Percentiles rank a stretch among this genome's conserved stretches.
phyloP scores from a whole-genome alignment of 73 alveolate species.

The Diophrys sp. region DNA sequence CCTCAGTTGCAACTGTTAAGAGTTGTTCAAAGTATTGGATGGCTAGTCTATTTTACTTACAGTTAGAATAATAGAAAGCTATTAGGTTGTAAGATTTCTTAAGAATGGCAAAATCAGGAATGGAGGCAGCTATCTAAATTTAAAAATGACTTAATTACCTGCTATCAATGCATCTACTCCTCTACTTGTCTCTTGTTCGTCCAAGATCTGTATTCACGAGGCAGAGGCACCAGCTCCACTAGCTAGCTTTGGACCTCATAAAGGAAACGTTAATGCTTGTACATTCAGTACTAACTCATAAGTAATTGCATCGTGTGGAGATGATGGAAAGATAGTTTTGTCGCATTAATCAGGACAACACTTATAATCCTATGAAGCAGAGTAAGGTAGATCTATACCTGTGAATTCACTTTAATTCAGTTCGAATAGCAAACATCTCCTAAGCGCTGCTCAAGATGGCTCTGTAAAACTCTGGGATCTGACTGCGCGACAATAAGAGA shows the following conservation, averaged over 20 bases:
- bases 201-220: not conserved
- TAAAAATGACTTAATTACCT: too few species aligned
- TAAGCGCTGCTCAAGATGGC: constrained; percentile 86
- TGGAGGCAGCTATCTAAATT: not conserved
- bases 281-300: constrained; percentile 49
- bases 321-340: constrained; percentile 60
- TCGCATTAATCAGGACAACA: constrained; percentile 30
- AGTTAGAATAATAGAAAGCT: not conserved
- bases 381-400: constrained; percentile 22
- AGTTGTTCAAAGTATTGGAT: not conserved
- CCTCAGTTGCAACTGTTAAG: not conserved
- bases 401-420: constrained; percentile 54
- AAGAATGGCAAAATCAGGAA: not conserved
- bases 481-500: constrained; percentile 63
- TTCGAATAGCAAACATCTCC: constrained; percentile 51
- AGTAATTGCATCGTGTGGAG: constrained; percentile 64
- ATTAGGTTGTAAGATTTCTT: constrained; percentile 10
- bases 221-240: not conserved
- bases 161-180: too few species aligned
- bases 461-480: constrained; percentile 80
- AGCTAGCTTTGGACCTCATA: not conserved
- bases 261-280: constrained; percentile 48
- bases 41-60: not conserved
- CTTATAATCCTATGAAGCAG: constrained; percentile 22
- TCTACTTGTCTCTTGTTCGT: not conserved